phyloP scores from a whole-genome alignment of 441 rosid genomes.

The Euphorbia corollata region DNA sequence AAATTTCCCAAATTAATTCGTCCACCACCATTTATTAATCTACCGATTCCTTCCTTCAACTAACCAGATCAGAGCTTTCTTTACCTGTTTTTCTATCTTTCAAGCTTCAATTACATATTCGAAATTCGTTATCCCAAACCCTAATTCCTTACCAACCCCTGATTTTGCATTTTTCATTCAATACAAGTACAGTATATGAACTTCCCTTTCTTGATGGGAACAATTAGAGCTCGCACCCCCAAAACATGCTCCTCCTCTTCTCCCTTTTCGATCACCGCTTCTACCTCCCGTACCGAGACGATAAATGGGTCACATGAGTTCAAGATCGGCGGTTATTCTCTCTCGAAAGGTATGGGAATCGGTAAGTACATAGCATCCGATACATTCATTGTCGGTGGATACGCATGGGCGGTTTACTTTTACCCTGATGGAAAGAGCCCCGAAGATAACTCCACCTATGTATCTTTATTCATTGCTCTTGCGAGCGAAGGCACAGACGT shows the following conservation, averaged over 20 bases:
- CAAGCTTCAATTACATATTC: neutral
- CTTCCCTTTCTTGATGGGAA: slow-evolving; percentile 44
- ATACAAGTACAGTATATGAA: neutral
- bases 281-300: slow-evolving; percentile 73
- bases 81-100: neutral
- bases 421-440: slow-evolving; percentile 95
- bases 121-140: slow-evolving; percentile 7
- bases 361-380: slow-evolving; percentile 84
- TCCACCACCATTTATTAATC: neutral
- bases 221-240: slow-evolving; percentile 39
- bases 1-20: slow-evolving; percentile 7
- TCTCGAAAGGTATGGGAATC: slow-evolving; percentile 75
- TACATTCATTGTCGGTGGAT: slow-evolving; percentile 77
- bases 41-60: neutral
- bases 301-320: slow-evolving; percentile 85
- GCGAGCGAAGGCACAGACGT: slow-evolving; percentile 95
- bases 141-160: neutral
- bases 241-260: slow-evolving; percentile 22
- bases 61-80: slow-evolving; percentile 6
- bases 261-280: slow-evolving; percentile 30
- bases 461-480: slow-evolving; percentile 81
- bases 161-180: slow-evolving; percentile 11
- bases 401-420: slow-evolving; percentile 90
- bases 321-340: slow-evolving; percentile 72
- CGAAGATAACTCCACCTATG: slow-evolving; percentile 73